Evolutionary conservation across 306 rosid genomes (phyloP).

Genomic region (Abrus pulchellus): DNA sequence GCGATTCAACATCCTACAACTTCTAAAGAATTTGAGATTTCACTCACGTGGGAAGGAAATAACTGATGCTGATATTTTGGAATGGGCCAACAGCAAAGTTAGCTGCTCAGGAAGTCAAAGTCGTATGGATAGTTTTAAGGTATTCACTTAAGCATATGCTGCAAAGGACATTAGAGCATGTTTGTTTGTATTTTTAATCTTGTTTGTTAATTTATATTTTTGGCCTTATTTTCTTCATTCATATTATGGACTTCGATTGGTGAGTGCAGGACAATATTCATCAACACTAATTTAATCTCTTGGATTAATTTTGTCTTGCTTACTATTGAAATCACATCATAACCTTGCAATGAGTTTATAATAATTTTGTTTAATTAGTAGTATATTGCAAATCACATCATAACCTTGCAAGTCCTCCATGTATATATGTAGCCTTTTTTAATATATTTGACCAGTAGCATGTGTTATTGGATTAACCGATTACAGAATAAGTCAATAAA

Average conservation of each 20-base stretch:
- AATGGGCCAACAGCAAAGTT: conserved; percentile 95
- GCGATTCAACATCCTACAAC: conserved; percentile 91
- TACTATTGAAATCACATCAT: conserved; percentile 15
- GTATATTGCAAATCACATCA: neutral
- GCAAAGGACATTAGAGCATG: neutral
- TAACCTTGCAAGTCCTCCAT: neutral
- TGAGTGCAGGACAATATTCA: neutral
- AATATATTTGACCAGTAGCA: neutral
- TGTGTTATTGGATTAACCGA: conserved; percentile 16
- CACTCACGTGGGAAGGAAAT: conserved; percentile 95
- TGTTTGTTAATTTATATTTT: neutral
- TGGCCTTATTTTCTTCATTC: conserved; percentile 5
- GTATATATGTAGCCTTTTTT: neutral
- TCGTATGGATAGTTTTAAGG: conserved; percentile 88
- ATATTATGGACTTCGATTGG: neutral
- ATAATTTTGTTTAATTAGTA: neutral
- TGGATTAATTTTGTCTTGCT: neutral
- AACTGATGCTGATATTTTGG: conserved; percentile 84
- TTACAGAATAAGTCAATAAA: conserved; percentile 18
- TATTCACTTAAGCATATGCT: conserved; percentile 37
- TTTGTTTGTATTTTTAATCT: neutral
- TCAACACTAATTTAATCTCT: neutral
- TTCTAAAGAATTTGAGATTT: conserved; percentile 89
- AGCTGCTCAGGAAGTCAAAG: conserved; percentile 75
- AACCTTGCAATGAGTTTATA: neutral